Conservation (phyloP, 192 early-diverging fungal genomes). For the Backusella sp. region DNA sequence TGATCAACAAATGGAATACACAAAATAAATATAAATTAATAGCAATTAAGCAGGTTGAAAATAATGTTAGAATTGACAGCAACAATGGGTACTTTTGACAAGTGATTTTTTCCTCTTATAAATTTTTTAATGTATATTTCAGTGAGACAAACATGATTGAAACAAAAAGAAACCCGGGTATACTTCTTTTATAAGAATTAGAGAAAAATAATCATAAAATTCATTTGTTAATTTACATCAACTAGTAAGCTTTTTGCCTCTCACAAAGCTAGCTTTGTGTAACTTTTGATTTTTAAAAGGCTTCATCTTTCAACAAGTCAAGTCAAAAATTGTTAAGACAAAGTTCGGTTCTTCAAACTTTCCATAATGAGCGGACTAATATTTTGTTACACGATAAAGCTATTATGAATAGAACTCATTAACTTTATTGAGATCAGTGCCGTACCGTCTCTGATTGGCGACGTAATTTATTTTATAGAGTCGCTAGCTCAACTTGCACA, state of each 20-base stretch:
- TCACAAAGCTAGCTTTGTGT: neutral
- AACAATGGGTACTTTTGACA: neutral
- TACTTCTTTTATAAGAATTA: neutral
- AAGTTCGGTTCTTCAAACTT: neutral
- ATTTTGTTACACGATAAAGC: neutral
- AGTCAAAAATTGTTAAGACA: neutral
- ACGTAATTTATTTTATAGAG: neutral
- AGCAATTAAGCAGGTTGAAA: neutral
- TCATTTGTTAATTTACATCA: neutral
- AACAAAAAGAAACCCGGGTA: neutral
- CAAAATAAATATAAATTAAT: conserved; percentile 9
- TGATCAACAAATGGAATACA: neutral
- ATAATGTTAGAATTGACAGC: neutral
- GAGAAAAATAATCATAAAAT: neutral
- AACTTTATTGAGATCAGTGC: neutral
- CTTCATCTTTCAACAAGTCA: neutral
- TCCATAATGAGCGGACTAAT: conserved; percentile 1
- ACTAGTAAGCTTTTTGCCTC: neutral
- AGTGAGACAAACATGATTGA: neutral
- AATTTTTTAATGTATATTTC: neutral
- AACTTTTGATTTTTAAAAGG: neutral
- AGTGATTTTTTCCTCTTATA: neutral
- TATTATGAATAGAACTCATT: neutral
- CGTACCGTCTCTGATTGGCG: neutral
- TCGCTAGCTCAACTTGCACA: neutral